These are phyloP conservation scores for Halocafeteria seosinensis DNA, from an alignment of 108 stramenopile genomes.

Conservation along the genomic window DNA sequence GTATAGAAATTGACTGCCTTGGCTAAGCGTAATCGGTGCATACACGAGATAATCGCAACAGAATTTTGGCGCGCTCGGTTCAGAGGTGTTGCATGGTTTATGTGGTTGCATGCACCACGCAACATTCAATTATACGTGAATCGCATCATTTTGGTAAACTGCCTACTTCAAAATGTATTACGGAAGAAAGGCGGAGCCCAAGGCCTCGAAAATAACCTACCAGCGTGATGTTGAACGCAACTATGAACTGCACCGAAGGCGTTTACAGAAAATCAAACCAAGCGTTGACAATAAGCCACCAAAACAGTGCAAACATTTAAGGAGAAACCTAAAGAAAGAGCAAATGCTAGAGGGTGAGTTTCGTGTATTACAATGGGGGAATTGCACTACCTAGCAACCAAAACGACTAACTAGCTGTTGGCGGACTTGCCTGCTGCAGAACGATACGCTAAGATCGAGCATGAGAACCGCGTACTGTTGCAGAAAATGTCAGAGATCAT, in stretches of 20 bases:
- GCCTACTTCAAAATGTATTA: conserved; percentile 3
- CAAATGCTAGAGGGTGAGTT: conserved; percentile 49
- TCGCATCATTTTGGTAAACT: background rate
- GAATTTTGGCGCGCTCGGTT: no score
- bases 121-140: background rate
- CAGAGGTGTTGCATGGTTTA: no score
- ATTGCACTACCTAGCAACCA: no score
- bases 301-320: conserved; percentile 34
- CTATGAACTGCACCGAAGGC: background rate
- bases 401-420: background rate
- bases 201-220: conserved; percentile 9
- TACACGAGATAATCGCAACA: no score
- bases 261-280: conserved; percentile 56
- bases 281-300: conserved; percentile 59
- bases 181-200: conserved; percentile 13
- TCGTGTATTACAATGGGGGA: no score
- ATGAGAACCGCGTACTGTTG: conserved; percentile 58
- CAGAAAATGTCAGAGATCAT: conserved; percentile 68
- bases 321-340: conserved; percentile 58
- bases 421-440: background rate
- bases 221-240: conserved; percentile 19
- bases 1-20: no score
- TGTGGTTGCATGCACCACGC: no score
- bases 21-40: no score
- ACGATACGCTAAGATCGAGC: conserved; percentile 50